Percentiles rank a stretch among this genome's conserved stretches.
Conservation (phyloP, 768 basidiomycete species). For the Podaxis sp. region DNA sequence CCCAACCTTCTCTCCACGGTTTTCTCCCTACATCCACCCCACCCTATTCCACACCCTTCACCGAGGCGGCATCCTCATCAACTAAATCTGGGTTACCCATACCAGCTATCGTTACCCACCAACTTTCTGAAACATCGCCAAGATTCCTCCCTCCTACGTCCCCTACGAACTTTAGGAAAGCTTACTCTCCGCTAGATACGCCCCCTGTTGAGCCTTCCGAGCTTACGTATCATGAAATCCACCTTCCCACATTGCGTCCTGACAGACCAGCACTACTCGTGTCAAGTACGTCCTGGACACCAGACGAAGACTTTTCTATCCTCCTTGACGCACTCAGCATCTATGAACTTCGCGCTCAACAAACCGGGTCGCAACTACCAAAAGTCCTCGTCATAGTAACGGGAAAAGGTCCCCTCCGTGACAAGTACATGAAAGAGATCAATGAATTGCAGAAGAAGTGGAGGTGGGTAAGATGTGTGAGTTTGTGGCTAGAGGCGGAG, state of each 20-base stretch:
- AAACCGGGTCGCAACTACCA: conserved; percentile 44
- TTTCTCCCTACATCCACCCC: conserved; percentile 53
- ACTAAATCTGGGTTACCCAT: conserved; percentile 9
- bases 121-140: not conserved
- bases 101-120: not conserved
- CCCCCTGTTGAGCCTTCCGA: conserved; percentile 25
- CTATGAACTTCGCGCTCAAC: conserved; percentile 63
- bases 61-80: conserved; percentile 31
- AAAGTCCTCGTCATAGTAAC: conserved; percentile 84
- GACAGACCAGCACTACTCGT: conserved; percentile 87
- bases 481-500: conserved; percentile 84
- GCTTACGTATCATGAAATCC: conserved; percentile 31
- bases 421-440: conserved; percentile 71
- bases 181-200: conserved; percentile 14
- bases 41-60: conserved; percentile 65
- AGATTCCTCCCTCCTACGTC: not conserved
- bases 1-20: conserved; percentile 31
- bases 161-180: not conserved
- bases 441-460: conserved; percentile 61
- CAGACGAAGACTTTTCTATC: conserved; percentile 92
- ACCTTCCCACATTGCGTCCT: conserved; percentile 47
- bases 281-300: conserved; percentile 95
- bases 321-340: conserved; percentile 69
- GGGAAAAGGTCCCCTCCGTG: conserved; percentile 81
- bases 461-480: conserved; percentile 75